phyloP scores from a whole-genome alignment of 345 rosid species.

The Salix viminalis region DNA sequence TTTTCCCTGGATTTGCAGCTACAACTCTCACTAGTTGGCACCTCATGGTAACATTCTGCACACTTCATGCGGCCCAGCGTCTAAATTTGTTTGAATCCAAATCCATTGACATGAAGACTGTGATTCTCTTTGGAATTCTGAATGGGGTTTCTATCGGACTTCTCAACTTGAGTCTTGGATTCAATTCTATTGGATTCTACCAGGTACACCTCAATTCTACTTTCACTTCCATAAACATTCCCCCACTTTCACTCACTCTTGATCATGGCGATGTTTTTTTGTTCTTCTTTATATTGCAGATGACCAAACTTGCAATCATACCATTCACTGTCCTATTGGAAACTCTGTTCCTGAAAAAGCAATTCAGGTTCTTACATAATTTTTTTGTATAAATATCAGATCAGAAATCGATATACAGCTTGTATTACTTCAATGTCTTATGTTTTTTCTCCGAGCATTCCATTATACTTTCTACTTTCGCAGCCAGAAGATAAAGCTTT shows the following conservation, averaged over 20 bases:
- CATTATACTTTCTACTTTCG: slow-evolving; percentile 19
- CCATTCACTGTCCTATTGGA: slow-evolving; percentile 95
- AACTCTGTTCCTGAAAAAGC: slow-evolving; percentile 83
- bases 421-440: neutral
- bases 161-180: slow-evolving; percentile 91
- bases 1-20: slow-evolving; percentile 37
- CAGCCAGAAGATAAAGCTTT: slow-evolving; percentile 73
- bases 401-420: neutral
- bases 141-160: slow-evolving; percentile 95
- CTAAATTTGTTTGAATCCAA: slow-evolving; percentile 80
- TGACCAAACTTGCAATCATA: slow-evolving; percentile 97
- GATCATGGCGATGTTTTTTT: neutral
- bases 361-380: slow-evolving; percentile 57
- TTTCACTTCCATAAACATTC: neutral
- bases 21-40: slow-evolving; percentile 98
- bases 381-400: too few species aligned
- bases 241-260: neutral
- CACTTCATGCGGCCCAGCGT: slow-evolving; percentile 78
- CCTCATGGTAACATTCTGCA: slow-evolving; percentile 85
- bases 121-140: slow-evolving; percentile 87
- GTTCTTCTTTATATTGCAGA: slow-evolving; percentile 36
- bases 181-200: slow-evolving; percentile 95
- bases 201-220: slow-evolving; percentile 42
- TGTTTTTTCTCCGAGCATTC: neutral
- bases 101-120: slow-evolving; percentile 73